phyloP scores from a whole-genome alignment of 2,329 filamentous ascomycete genomes.

The Calonectria montana region DNA sequence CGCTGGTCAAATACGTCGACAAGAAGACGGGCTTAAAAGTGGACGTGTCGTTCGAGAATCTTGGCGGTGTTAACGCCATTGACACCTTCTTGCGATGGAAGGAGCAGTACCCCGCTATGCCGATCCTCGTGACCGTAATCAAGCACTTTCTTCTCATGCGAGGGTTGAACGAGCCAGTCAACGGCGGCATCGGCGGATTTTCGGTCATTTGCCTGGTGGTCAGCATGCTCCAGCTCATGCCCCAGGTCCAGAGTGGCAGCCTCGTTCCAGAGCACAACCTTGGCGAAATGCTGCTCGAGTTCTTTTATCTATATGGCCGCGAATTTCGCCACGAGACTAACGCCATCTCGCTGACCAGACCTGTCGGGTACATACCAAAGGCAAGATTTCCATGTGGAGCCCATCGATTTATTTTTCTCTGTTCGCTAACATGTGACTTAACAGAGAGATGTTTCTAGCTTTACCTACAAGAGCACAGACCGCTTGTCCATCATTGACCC shows the following conservation, averaged over 20 bases:
- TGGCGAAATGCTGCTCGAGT: slow-evolving; percentile 85
- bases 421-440: slow-evolving; percentile 6
- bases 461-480: slow-evolving; percentile 70
- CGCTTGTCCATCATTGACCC: slow-evolving; percentile 92
- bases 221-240: slow-evolving; percentile 85
- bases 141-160: slow-evolving; percentile 95
- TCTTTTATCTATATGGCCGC: slow-evolving; percentile 90
- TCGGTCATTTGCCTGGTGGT: slow-evolving; percentile 94
- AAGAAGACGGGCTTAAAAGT: slow-evolving; percentile 81
- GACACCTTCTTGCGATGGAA: slow-evolving; percentile 87
- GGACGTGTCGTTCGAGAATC: slow-evolving; percentile 95
- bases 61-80: slow-evolving; percentile 83
- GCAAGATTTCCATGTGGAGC: slow-evolving; percentile 54
- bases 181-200: slow-evolving; percentile 92
- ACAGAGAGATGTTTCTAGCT: slow-evolving; percentile 56
- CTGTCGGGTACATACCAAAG: slow-evolving; percentile 79
- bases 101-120: slow-evolving; percentile 82
- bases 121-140: slow-evolving; percentile 84
- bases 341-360: slow-evolving; percentile 81
- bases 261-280: slow-evolving; percentile 74
- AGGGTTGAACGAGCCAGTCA: slow-evolving; percentile 89
- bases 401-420: not conserved
- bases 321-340: slow-evolving; percentile 76
- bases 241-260: slow-evolving; percentile 72
- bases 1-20: slow-evolving; percentile 92